Evolutionary conservation across 768 basidiomycete genomes (phyloP).

Genomic region (Russula virescens): DNA sequence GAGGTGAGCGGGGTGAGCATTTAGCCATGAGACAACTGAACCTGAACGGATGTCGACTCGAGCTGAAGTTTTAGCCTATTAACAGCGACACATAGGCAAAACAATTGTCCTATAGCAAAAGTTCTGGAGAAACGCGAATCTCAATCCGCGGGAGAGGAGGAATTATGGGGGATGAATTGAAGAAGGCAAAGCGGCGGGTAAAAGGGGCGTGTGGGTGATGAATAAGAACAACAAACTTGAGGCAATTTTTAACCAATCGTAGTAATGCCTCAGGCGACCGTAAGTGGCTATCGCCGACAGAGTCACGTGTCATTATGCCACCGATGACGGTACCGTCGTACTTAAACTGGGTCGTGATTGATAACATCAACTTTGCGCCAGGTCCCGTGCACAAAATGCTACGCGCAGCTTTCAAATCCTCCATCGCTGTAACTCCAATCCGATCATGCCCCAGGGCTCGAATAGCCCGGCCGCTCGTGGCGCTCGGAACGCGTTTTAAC

Average conservation of each 20-base stretch:
- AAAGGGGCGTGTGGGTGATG: background rate
- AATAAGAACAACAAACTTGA: background rate
- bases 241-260: conserved; percentile 21
- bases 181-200: background rate
- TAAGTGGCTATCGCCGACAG: too few relatives aligned
- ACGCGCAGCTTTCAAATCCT: background rate
- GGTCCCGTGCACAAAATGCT: background rate
- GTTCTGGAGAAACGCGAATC: too few relatives aligned
- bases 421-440: background rate
- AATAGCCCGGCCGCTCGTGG: background rate
- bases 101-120: too few relatives aligned
- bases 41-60: too few relatives aligned
- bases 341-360: background rate
- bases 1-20: too few relatives aligned
- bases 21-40: background rate
- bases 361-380: too few relatives aligned
- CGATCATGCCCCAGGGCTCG: background rate
- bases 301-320: conserved; percentile 4
- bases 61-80: too few relatives aligned
- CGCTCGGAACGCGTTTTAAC: conserved; percentile 14
- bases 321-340: background rate
- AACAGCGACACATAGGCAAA: too few relatives aligned
- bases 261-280: conserved; percentile 15
- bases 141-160: background rate
- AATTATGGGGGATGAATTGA: background rate